Percentiles rank a stretch among this genome's conserved stretches.
phyloP scores from a whole-genome alignment of 2,329 filamentous ascomycete genomes.

The Spiromastix sp. region DNA sequence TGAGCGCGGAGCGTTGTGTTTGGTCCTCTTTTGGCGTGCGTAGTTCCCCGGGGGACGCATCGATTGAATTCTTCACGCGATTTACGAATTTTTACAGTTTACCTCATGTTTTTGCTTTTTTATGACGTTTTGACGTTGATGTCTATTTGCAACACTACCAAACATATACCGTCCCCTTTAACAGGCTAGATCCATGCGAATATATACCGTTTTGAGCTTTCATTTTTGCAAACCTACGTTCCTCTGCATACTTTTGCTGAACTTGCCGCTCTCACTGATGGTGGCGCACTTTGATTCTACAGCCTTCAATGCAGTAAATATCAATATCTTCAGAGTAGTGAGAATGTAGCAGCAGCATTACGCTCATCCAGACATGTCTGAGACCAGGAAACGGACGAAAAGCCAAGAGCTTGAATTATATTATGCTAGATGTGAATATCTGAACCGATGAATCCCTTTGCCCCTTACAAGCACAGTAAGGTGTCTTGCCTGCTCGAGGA shows the following conservation, averaged over 20 bases:
- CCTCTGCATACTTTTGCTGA: neutral
- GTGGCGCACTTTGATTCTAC: neutral
- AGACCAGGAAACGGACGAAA: neutral
- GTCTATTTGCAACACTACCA: neutral
- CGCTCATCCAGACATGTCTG: neutral
- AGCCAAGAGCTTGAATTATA: no score
- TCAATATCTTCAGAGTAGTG: neutral
- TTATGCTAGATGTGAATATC: neutral
- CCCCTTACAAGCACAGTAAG: neutral
- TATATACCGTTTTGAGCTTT: neutral
- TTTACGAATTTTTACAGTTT: no score
- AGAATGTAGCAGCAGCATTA: neutral
- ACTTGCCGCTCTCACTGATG: neutral
- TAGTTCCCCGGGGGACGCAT: slow-evolving; percentile 6
- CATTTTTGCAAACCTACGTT: neutral
- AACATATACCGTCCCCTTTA: neutral
- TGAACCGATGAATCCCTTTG: neutral
- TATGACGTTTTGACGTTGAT: neutral
- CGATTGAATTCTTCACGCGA: slow-evolving; percentile 7
- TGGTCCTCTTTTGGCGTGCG: neutral
- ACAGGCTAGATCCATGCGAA: no score
- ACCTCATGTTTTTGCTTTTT: no score
- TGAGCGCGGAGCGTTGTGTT: slow-evolving; percentile 15
- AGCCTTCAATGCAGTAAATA: neutral
- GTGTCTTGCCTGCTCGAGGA: neutral